These are phyloP conservation scores for Eucalyptus grandis DNA, from an alignment of 345 rosid genomes.

Conservation along the genomic window DNA sequence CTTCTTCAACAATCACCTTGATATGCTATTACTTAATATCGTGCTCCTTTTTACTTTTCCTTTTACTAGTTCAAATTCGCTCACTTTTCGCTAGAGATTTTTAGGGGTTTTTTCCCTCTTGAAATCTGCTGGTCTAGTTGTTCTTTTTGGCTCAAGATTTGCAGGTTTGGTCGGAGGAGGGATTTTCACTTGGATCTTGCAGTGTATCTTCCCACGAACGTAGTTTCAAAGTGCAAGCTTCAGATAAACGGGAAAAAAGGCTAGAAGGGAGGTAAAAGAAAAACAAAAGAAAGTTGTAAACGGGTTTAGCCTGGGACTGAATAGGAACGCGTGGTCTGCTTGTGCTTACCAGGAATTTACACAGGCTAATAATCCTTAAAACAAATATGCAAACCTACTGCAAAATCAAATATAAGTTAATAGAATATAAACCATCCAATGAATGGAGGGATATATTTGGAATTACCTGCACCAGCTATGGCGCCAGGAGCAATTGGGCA, in stretches of 20 bases:
- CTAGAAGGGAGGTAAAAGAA: background rate
- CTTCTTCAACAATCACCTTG: background rate
- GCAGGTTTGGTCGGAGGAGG: background rate
- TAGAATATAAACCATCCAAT: background rate
- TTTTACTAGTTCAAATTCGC: background rate
- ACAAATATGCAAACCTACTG: background rate
- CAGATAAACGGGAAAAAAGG: background rate
- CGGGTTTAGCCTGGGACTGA: background rate
- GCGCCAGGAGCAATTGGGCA: accelerated
- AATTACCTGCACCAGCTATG: background rate
- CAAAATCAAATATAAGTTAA: background rate
- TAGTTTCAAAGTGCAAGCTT: background rate
- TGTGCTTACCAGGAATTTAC: background rate
- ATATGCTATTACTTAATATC: background rate
- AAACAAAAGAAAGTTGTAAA: background rate
- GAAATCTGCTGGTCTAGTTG: background rate
- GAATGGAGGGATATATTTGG: background rate
- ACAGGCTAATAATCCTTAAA: background rate
- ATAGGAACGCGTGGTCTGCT: background rate
- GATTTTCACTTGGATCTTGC: background rate
- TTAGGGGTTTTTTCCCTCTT: background rate
- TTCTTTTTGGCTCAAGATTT: background rate
- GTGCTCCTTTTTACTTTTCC: background rate
- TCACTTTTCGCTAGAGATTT: background rate
- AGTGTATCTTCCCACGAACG: background rate